Evolutionary conservation across 2,329 filamentous ascomycete species (phyloP), one percentile per base, ranked within the genome.

Genomic region (Didymella arachidicola): DNA sequence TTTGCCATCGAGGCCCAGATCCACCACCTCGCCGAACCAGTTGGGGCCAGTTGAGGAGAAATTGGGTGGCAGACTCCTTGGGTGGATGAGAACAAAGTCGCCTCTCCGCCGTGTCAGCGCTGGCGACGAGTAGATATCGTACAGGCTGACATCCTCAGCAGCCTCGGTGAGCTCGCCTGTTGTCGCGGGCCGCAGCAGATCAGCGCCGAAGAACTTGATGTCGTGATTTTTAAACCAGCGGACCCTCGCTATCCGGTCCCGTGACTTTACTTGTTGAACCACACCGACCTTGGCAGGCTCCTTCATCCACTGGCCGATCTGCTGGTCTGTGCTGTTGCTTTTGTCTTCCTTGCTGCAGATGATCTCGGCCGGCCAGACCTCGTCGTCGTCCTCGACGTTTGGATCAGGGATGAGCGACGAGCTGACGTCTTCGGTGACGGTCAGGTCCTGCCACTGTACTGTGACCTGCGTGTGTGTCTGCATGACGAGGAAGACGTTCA

Each of bases 391-490:
- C 52, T 84, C 83, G 7, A 83, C 76, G 39, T 81, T 80, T 1
- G 77, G 71, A 52, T 84, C 82, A 1, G 82, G 82, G 4, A 84
- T 73, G 4, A 88, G 65, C 7, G 77, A 69, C 8, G 77, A 79
- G 41, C 81, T 80, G 12, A 70, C 51, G 39, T 85, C 79, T 27
- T 77, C 76, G 0, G 83, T 83, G 29, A 82, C 74, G 8, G 79
- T 79, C 16, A 83, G 77, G 66, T 88, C 83, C 65, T 87, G 85
- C 86, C 86, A 88, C 60, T 82, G 81, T 4, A 88, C 82, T 1
- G 76, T 81, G 12, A 82, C 81, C n/a, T 76, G 73, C 2, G 83
- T 83, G 19, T 75, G 76, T 11, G 81, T 82, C 30, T 78, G 77
- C 49, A 81, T 75, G 50, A 87, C 77, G 12, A 81, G 78, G 63